A percentile compares a stretch with the other conserved stretches of the same genome.
These are phyloP conservation scores for Rhododendron kiyosumense DNA, from an alignment of 148 eudicot species.

Conservation along the genomic window DNA sequence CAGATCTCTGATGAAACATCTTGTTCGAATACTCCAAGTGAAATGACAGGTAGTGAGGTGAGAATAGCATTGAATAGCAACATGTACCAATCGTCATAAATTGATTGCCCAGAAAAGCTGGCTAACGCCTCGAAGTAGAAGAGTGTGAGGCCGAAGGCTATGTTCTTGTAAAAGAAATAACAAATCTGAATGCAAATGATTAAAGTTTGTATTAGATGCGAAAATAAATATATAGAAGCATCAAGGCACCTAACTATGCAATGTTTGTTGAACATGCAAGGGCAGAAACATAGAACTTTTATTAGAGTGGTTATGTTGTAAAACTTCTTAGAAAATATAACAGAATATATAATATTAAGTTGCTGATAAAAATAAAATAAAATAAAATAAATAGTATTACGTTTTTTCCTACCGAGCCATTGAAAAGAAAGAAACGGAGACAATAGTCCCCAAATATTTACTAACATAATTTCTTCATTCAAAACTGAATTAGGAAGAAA, in stretches of 20 bases:
- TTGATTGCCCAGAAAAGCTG: slow-evolving; percentile 69
- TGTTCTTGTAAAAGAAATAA: slow-evolving; percentile 80
- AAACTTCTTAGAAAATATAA: no score
- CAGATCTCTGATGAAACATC: slow-evolving; percentile 72
- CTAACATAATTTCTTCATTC: no score
- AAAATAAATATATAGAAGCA: neutral
- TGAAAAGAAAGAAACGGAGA: no score
- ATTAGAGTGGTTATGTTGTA: no score
- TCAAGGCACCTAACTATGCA: neutral
- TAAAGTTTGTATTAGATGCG: slow-evolving; percentile 1
- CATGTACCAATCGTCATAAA: slow-evolving; percentile 72
- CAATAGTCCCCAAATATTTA: no score
- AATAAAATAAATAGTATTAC: neutral
- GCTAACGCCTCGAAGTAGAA: slow-evolving; percentile 74
- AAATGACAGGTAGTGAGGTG: slow-evolving; percentile 61
- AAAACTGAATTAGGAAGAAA: neutral
- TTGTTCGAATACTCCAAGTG: slow-evolving; percentile 77
- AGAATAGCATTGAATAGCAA: slow-evolving; percentile 42
- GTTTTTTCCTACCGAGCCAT: neutral
- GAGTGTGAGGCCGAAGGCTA: slow-evolving; percentile 76
- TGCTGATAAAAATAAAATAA: no score
- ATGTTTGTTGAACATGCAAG: neutral
- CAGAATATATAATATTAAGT: no score
- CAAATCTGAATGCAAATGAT: slow-evolving; percentile 44
- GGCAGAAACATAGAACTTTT: neutral